A percentile compares a stretch with the other conserved stretches of the same genome.
phyloP scores from a whole-genome alignment of 495 filamentous ascomycete genomes.

The Tricharina praecox region DNA sequence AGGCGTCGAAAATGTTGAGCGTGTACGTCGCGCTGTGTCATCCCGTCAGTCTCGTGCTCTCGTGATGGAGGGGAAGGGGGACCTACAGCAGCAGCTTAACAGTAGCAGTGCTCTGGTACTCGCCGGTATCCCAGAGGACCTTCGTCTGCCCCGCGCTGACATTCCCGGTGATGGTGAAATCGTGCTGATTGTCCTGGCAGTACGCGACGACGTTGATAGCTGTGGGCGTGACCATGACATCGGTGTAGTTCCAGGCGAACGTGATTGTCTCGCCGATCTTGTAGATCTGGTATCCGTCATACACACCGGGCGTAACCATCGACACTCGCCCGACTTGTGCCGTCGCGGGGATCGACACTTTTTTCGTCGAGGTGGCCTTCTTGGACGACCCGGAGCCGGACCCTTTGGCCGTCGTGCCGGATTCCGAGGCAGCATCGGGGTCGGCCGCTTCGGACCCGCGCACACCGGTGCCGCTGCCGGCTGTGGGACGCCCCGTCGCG shows the following conservation, averaged over 20 bases:
- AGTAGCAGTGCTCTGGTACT: constrained; percentile 46
- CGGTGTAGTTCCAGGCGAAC: constrained; percentile 92
- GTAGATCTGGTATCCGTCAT: constrained; percentile 53
- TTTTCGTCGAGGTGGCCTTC: constrained; percentile 27
- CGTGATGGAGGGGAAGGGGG: constrained; percentile 31
- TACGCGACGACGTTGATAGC: constrained; percentile 68
- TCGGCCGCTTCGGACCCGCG: too few relatives aligned
- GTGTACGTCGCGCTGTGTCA: constrained; percentile 52
- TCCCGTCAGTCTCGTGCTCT: constrained; percentile 4
- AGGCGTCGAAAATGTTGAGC: constrained; percentile 63
- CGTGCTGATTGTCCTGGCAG: constrained; percentile 45
- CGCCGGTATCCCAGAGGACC: constrained; percentile 61
- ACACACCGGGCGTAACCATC: constrained; percentile 57
- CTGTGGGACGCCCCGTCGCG: too few relatives aligned
- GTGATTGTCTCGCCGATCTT: constrained; percentile 75
- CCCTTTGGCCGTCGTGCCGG: not conserved
- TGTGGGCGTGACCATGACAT: constrained; percentile 55
- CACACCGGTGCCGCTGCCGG: too few relatives aligned
- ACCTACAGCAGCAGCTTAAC: constrained; percentile 23
- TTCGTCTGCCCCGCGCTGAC: constrained; percentile 40
- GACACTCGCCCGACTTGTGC: constrained; percentile 54
- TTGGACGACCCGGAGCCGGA: constrained; percentile 19
- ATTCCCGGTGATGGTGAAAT: constrained; percentile 53
- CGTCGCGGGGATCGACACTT: constrained; percentile 36
- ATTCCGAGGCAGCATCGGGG: too few relatives aligned